These are phyloP conservation scores for Moesziomyces sp. DNA, from an alignment of 1,284 basidiomycete species.

Conservation along the genomic window DNA sequence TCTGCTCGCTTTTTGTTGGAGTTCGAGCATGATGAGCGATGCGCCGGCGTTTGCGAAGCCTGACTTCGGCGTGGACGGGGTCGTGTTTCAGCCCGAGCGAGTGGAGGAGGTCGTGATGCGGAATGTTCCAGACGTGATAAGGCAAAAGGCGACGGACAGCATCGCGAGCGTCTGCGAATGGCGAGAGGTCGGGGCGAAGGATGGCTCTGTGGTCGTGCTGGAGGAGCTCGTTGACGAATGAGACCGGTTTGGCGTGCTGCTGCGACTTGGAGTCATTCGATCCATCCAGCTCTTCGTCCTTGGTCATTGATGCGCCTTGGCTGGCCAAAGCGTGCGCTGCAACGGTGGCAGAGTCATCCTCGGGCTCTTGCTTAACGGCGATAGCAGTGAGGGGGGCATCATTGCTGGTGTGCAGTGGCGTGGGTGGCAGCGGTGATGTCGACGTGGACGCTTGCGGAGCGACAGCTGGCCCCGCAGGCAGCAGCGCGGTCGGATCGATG, in stretches of 20 bases:
- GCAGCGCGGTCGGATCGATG: conserved; percentile 34
- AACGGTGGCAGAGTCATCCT: conserved; percentile 10
- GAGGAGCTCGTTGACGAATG: conserved; percentile 19
- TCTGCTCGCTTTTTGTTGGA: too few relatives aligned
- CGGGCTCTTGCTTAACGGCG: conserved; percentile 41
- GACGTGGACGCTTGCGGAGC: neutral
- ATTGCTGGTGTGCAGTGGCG: too few relatives aligned
- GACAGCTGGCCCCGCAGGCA: neutral
- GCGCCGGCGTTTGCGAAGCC: conserved; percentile 37
- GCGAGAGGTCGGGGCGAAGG: conserved; percentile 54
- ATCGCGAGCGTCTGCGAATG: conserved; percentile 54
- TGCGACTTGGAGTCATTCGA: neutral
- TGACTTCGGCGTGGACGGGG: conserved; percentile 27
- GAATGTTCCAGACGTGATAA: conserved; percentile 64
- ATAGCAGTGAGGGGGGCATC: neutral
- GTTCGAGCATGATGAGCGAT: conserved; percentile 1
- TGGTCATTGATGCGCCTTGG: neutral
- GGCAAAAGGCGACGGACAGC: conserved; percentile 58
- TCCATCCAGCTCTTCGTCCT: too few relatives aligned
- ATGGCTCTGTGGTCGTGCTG: conserved; percentile 48
- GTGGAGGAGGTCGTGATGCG: conserved; percentile 53
- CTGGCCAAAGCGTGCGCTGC: neutral
- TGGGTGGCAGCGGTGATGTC: neutral
- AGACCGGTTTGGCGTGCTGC: conserved; percentile 3
- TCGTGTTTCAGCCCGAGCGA: conserved; percentile 26